Percentiles rank a stretch among this genome's conserved stretches.
Conservation (phyloP, 164 flowering plant genomes). For the Vitis rotundifolia region DNA sequence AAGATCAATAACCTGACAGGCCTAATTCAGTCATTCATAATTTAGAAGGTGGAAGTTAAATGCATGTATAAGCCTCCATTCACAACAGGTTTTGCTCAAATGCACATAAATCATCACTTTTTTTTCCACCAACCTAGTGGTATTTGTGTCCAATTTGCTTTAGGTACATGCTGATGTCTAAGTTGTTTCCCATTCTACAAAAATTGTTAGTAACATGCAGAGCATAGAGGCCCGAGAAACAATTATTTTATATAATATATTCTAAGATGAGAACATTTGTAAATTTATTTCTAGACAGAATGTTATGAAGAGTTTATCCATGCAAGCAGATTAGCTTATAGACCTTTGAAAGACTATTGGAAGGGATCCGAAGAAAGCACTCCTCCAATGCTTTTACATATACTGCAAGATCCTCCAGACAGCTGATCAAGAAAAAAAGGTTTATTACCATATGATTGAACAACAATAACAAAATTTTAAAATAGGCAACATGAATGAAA, state of each 20-base stretch:
- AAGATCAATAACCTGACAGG: too few species aligned
- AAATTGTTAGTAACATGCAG: not conserved
- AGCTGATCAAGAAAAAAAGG: conserved; percentile 45
- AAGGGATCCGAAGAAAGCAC: conserved; percentile 59
- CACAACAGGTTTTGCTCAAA: not conserved
- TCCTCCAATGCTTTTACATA: conserved; percentile 62
- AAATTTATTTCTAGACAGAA: not conserved
- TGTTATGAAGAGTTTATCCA: too few species aligned
- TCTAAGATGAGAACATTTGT: not conserved
- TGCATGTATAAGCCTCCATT: not conserved
- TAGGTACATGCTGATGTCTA: not conserved
- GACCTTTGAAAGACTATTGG: conserved; percentile 87
- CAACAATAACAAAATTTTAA: too few species aligned
- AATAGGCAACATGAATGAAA: too few species aligned
- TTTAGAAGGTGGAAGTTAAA: not conserved
- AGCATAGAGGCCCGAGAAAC: not conserved
- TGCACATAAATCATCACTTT: not conserved
- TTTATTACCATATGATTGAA: not conserved
- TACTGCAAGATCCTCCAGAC: conserved; percentile 59
- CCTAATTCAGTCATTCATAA: not conserved
- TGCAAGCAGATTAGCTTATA: not conserved
- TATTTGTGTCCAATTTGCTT: not conserved
- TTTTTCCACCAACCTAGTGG: not conserved
- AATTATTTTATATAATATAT: not conserved
- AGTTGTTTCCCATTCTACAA: not conserved